Evolutionary conservation across 352 stramenopile species (phyloP).

Genomic region (Pythium graminicola): DNA sequence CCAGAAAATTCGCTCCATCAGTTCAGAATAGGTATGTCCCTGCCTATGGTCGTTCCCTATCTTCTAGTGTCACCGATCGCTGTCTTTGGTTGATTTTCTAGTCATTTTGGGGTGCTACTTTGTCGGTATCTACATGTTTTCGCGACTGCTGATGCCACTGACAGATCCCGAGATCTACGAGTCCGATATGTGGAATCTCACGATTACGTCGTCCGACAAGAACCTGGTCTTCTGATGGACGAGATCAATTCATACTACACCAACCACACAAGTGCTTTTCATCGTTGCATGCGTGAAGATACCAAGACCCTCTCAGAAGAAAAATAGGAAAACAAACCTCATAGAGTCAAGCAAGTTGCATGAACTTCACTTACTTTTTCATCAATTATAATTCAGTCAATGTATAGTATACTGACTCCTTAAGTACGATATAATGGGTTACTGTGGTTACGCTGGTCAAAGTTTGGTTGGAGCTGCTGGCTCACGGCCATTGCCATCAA

Average conservation of each 20-base stretch:
- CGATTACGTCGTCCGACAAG: conserved; percentile 27
- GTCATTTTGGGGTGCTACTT: conserved; percentile 77
- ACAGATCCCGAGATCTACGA: conserved; percentile 78
- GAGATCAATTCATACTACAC: background rate
- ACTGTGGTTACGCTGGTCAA: conserved; percentile 15
- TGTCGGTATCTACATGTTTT: conserved; percentile 80
- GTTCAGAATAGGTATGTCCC: conserved; percentile 60
- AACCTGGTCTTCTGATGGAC: conserved; percentile 19
- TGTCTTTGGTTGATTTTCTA: conserved; percentile 14
- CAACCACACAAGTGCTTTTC: background rate
- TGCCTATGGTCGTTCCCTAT: background rate
- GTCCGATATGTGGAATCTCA: conserved; percentile 77
- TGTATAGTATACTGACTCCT: background rate
- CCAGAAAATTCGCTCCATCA: conserved; percentile 64
- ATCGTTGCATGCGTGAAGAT: background rate
- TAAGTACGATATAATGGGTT: conserved; percentile 17
- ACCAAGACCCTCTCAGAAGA: background rate
- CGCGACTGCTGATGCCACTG: conserved; percentile 59
- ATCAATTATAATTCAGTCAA: background rate
- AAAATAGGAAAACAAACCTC: background rate
- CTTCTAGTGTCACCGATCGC: too few species aligned
- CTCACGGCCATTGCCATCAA: background rate
- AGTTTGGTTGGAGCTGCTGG: conserved; percentile 23
- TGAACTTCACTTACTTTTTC: background rate
- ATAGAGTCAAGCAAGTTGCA: background rate